Evolutionary conservation across 208 protist species (phyloP), one percentile per base, ranked within the genome.

Genomic region (Crithidia sp.): DNA sequence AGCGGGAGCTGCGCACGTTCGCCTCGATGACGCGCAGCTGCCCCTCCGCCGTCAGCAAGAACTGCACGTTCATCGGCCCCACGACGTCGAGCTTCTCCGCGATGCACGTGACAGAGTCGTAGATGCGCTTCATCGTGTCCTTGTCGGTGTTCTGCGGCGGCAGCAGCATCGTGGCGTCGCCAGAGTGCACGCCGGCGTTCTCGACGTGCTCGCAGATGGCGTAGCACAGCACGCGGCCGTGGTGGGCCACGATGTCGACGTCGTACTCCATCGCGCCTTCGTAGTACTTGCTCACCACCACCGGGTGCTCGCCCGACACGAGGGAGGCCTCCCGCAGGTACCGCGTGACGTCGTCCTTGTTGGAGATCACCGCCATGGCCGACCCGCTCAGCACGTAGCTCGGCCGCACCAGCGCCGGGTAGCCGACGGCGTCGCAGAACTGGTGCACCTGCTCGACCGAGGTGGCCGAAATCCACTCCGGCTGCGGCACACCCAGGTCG

Each of bases 21-120:
- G 97, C 98, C 85, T 99, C 98, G 77, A 99, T 99, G 3, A 99
- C 91, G 63, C 88, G 92, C 63, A 97, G 81, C 76, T 99, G 89
- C 8, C 98, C 94, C 67, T 99, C 95, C 73, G 92, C 85, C 60
- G 98, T 99, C 39, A 98, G 91, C 52, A 99, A 90, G 82, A 99
- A 99, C 88, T 99, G 99, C 64, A 99, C 98, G 87, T 99, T 99
- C 95, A 99, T 99, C 45, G 98, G 98, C 45, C 98, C 98, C n/a
- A 91, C 85, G 17, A 88, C 67, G 50, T 98, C 90, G n/a, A 98
- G 97, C 70, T 90, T 79, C 74, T 92, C 85, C 44, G 97, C 95
- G 68, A 99, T 93, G 74, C 94, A 83, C 82, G 95, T 85, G 64
- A 84, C 83, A 28, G 89, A 82, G 71, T 91, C 82, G 68, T 93